Percentiles rank a stretch among this genome's conserved stretches.
These are phyloP conservation scores for Peronospora farinosa DNA, from an alignment of 352 stramenopile genomes.

Conservation along the genomic window DNA sequence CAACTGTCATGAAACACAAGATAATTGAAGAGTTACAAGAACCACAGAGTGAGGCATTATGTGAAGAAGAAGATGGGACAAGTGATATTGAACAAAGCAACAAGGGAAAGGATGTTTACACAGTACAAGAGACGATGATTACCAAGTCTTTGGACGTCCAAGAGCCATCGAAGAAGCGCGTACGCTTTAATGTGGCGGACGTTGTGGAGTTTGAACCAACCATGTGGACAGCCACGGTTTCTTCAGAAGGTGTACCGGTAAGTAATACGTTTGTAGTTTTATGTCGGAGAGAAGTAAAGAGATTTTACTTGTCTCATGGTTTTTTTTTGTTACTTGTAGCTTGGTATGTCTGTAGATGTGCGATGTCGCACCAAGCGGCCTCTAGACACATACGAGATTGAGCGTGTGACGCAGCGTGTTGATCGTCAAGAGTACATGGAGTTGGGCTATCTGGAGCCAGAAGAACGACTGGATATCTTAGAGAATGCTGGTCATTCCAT, in stretches of 20 bases:
- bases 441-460: constrained; percentile 67
- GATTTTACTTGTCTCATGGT: neutral
- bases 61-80: constrained; percentile 8
- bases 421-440: constrained; percentile 80
- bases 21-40: constrained; percentile 16
- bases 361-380: constrained; percentile 54
- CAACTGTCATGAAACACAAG: constrained; percentile 23
- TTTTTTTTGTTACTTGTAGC: constrained; percentile 24
- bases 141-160: constrained; percentile 4
- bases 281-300: constrained; percentile 1
- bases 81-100: constrained; percentile 6
- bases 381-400: constrained; percentile 60
- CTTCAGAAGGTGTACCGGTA: constrained; percentile 71
- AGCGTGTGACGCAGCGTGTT: constrained; percentile 46
- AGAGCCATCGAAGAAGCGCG: constrained; percentile 29
- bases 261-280: constrained; percentile 6
- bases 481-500: constrained; percentile 59
- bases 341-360: constrained; percentile 63
- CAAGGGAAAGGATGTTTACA: no score
- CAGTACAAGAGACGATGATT: no score
- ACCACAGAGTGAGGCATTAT: constrained; percentile 18
- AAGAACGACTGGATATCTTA: constrained; percentile 72
- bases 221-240: constrained; percentile 71
- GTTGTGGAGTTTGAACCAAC: constrained; percentile 80
- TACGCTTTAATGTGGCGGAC: constrained; percentile 56